These are phyloP conservation scores for Tephrocybe rancida DNA, from an alignment of 768 basidiomycete species.

Conservation along the genomic window DNA sequence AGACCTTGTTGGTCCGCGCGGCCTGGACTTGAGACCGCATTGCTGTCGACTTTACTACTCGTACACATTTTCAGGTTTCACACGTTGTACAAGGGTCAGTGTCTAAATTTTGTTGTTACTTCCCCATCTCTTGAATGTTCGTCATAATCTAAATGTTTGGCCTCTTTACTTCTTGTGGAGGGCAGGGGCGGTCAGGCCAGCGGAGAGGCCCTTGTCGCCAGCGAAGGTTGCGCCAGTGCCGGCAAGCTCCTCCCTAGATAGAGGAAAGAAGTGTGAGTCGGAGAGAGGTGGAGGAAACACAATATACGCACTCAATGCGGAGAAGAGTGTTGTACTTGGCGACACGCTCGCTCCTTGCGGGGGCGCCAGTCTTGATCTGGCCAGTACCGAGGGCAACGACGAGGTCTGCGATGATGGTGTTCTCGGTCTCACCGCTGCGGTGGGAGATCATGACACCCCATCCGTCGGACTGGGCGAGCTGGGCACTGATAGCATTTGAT, in stretches of 20 bases:
- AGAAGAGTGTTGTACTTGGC: conserved; percentile 92
- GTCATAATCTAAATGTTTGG: conserved; percentile 7
- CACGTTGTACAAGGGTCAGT: conserved; percentile 10
- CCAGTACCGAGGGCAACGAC: conserved; percentile 90
- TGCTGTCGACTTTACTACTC: background rate
- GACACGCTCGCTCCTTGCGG: conserved; percentile 94
- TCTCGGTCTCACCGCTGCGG: conserved; percentile 98
- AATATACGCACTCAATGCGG: conserved; percentile 77
- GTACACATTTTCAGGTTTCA: conserved; percentile 6
- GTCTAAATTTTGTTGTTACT: conserved; percentile 14
- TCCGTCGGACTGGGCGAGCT: conserved; percentile 91
- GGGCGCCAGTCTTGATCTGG: conserved; percentile 99
- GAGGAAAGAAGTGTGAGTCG: conserved; percentile 1
- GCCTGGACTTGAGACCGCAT: background rate
- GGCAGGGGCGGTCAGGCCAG: conserved; percentile 72
- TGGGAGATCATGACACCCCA: conserved; percentile 99
- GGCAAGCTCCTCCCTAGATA: conserved; percentile 72
- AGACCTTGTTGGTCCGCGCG: no score
- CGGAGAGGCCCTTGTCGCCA: conserved; percentile 78
- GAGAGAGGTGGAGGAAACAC: background rate
- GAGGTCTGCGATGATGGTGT: conserved; percentile 95
- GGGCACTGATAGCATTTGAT: conserved; percentile 58
- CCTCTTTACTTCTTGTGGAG: conserved; percentile 69
- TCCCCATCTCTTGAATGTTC: conserved; percentile 13
- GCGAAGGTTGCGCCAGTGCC: conserved; percentile 71